Percentiles rank a stretch among this genome's conserved stretches.
These are phyloP conservation scores for Citrus glauca DNA, from an alignment of 345 rosid genomes.

Conservation along the genomic window DNA sequence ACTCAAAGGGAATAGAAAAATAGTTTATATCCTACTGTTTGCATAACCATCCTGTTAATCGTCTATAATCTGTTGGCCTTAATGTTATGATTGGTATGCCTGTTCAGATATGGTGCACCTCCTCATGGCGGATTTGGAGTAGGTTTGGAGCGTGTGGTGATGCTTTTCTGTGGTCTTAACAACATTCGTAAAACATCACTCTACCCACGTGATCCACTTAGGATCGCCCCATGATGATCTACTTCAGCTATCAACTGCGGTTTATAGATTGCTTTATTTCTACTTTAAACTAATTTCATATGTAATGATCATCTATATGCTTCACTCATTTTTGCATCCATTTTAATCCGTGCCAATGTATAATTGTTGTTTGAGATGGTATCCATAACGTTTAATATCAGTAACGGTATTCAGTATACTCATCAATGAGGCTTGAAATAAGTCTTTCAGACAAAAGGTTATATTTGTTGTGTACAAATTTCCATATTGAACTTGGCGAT, in stretches of 20 bases:
- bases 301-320: too few species aligned
- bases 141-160: constrained; percentile 84
- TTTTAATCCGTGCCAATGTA: too few species aligned
- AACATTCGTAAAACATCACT: constrained; percentile 81
- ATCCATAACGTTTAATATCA: too few species aligned
- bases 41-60: not conserved
- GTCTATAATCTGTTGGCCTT: not conserved
- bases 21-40: not conserved
- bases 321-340: too few species aligned
- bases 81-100: not conserved
- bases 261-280: too few species aligned
- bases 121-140: constrained; percentile 93
- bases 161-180: constrained; percentile 79
- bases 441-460: too few species aligned
- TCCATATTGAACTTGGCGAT: too few species aligned
- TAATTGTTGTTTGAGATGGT: too few species aligned
- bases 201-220: constrained; percentile 85
- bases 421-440: too few species aligned
- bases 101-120: constrained; percentile 74
- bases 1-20: not conserved
- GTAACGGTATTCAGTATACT: too few species aligned
- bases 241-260: not conserved
- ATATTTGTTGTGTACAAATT: too few species aligned
- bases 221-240: constrained; percentile 60
- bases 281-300: too few species aligned